Evolutionary conservation across 1,139 yeast genomes (phyloP).

Genomic region (Taphrina flavorubra): DNA sequence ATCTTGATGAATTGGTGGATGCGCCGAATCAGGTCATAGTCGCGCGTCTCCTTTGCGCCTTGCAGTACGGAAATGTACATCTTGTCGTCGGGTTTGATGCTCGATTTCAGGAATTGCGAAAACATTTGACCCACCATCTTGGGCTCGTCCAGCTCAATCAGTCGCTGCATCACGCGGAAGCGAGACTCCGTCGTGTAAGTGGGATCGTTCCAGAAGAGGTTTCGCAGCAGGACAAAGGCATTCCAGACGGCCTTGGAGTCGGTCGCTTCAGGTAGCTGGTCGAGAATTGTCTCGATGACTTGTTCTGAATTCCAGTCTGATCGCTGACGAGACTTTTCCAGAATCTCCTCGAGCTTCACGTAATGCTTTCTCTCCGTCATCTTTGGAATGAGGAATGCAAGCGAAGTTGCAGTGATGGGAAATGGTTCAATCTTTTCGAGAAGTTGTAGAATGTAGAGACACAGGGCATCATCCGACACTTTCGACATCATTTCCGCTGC

Average conservation of each 20-base stretch:
- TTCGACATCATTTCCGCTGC: slow-evolving; percentile 24
- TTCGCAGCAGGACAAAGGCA: slow-evolving; percentile 21
- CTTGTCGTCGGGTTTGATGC: slow-evolving; percentile 31
- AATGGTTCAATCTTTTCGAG: slow-evolving; percentile 28
- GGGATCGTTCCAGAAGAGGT: slow-evolving; percentile 37
- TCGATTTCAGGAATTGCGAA: slow-evolving; percentile 26
- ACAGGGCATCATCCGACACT: slow-evolving; percentile 14
- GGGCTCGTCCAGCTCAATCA: slow-evolving; percentile 22
- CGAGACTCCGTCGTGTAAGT: slow-evolving; percentile 18
- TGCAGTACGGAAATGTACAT: slow-evolving; percentile 37
- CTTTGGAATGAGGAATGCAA: slow-evolving; percentile 22
- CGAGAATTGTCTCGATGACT: slow-evolving; percentile 15
- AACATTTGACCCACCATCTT: slow-evolving; percentile 29
- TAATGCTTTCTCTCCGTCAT: slow-evolving; percentile 26
- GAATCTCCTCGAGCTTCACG: slow-evolving; percentile 20
- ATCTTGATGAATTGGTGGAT: slow-evolving; percentile 34
- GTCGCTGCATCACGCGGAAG: slow-evolving; percentile 2
- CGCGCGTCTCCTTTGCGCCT: slow-evolving; percentile 23
- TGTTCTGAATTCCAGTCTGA: slow-evolving; percentile 13
- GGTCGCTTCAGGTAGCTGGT: slow-evolving; percentile 14
- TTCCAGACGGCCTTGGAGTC: slow-evolving; percentile 32
- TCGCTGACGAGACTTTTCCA: slow-evolving; percentile 13
- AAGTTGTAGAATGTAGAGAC: slow-evolving; percentile 7
- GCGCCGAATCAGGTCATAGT: slow-evolving; percentile 14
- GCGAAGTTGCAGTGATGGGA: slow-evolving; percentile 28